Evolutionary conservation across 768 basidiomycete species (phyloP).

Genomic region (Suillus americanus): DNA sequence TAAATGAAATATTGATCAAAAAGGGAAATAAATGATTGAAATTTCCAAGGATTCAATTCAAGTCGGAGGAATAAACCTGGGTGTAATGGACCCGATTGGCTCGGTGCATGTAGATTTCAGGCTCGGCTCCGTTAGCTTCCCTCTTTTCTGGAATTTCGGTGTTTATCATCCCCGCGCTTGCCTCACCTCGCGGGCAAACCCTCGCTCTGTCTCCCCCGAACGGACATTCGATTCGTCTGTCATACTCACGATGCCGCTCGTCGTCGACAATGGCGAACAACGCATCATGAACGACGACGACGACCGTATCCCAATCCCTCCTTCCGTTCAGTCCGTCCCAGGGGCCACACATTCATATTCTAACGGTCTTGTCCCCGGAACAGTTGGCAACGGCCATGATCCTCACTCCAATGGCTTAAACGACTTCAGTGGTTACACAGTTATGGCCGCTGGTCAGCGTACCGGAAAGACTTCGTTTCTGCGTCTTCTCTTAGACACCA

Average conservation of each 20-base stretch:
- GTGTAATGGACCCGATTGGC: conserved; percentile 54
- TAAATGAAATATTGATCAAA: conserved; percentile 3
- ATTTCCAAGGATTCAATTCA: conserved; percentile 2
- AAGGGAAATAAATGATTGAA: conserved; percentile 5
- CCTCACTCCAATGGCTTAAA: conserved; percentile 19
- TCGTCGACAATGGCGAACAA: conserved; percentile 62
- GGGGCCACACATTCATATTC: conserved; percentile 21
- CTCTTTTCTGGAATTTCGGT: conserved; percentile 43
- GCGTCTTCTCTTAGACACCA: conserved; percentile 81
- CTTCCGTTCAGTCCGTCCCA: conserved; percentile 26
- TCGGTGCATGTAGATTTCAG: conserved; percentile 53
- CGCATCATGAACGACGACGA: conserved; percentile 46
- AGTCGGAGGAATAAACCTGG: conserved; percentile 4
- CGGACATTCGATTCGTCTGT: conserved; percentile 41
- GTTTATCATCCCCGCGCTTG: conserved; percentile 67
- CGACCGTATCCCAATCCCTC: conserved; percentile 27
- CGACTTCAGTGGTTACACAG: conserved; percentile 46
- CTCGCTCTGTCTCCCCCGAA: conserved; percentile 44
- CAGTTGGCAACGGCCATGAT: conserved; percentile 26
- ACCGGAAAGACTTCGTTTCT: conserved; percentile 89
- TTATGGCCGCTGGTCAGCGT: conserved; percentile 81
- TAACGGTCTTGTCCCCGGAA: conserved; percentile 30
- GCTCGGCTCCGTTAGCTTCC: conserved; percentile 44
- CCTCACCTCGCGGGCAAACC: conserved; percentile 59
- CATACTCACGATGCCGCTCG: conserved; percentile 38